phyloP scores from a whole-genome alignment of 306 rosid species.

The Dalbergia cultrata region DNA sequence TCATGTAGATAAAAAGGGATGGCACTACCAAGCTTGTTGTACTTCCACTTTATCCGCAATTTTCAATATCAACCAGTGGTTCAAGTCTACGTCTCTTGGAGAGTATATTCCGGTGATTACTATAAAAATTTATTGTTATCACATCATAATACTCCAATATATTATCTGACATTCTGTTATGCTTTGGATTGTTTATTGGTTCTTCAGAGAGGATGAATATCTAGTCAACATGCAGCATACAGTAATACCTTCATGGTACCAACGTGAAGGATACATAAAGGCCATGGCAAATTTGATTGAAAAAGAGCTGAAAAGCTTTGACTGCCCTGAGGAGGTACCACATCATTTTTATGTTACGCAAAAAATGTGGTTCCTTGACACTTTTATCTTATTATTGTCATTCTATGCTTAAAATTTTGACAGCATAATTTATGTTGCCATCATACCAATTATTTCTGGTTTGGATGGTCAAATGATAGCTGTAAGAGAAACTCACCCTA shows the following conservation, averaged over 20 bases:
- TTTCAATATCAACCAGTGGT: constrained; percentile 98
- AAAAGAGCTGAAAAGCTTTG: constrained; percentile 74
- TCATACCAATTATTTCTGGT: constrained; percentile 20
- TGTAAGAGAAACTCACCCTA: constrained; percentile 2
- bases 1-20: constrained; percentile 83
- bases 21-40: constrained; percentile 95
- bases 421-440: constrained; percentile 26
- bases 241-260: constrained; percentile 98
- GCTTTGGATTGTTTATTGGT: constrained; percentile 41
- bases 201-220: constrained; percentile 90
- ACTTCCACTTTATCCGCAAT: constrained; percentile 99
- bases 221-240: constrained; percentile 99
- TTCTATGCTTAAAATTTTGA: constrained; percentile 24
- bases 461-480: constrained; percentile 15
- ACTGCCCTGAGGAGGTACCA: constrained; percentile 69
- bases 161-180: constrained; percentile 38
- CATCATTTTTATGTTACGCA: constrained; percentile 32
- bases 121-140: not conserved
- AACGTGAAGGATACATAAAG: constrained; percentile 94
- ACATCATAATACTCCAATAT: constrained; percentile 16
- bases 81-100: constrained; percentile 97
- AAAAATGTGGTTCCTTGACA: not conserved
- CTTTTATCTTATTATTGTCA: constrained; percentile 34
- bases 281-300: constrained; percentile 96
- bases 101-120: constrained; percentile 87